Evolutionary conservation across 129 eudicot genomes (phyloP), one percentile per base, ranked within the genome.

Genomic region (Daucus carota): DNA sequence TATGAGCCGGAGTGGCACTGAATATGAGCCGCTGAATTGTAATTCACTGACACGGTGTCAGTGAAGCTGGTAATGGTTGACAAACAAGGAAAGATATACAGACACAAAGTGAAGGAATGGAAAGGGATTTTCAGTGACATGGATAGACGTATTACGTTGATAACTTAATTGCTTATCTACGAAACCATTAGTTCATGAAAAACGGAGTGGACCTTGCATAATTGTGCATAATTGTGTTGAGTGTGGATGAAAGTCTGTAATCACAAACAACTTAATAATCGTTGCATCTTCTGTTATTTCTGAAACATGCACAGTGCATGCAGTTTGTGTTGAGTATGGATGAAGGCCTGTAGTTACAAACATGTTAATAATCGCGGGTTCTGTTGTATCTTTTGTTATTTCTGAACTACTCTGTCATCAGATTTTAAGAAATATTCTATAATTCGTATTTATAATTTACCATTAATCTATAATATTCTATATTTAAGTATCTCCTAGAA

Each of bases 31-130:
- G n/a, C n/a, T n/a, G n/a, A n/a, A n/a, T n/a, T n/a, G n/a, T n/a
- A n/a, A n/a, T n/a, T n/a, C n/a, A n/a, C n/a, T n/a, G n/a, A n/a
- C n/a, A n/a, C n/a, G n/a, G n/a, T n/a, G n/a, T n/a, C n/a, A n/a
- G n/a, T n/a, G n/a, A 79, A 43, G 66, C 1, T 73, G 74, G 82
- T 79, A 24, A 45, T 79, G 77, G 78, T 79, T 47, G 82, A 63
- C 3, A 74, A n/a, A 32, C 41, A 33, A 15, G 78, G 82, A 22
- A 45, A 17, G 66, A 44, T 73, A 17, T 79, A 79, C 44, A 43
- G 82, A 72, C 40, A 62, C 11, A 73, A 62, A 5, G 82, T 46
- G 71, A 79, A 72, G 38, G 82, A 79, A 73, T 24, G 71, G 77
- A 78, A 42, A 18, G 57, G 68, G 1, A 36, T 69, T 17, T n/a